phyloP scores from a whole-genome alignment of 2,329 filamentous ascomycete genomes.

The Pezicula carpinea region DNA sequence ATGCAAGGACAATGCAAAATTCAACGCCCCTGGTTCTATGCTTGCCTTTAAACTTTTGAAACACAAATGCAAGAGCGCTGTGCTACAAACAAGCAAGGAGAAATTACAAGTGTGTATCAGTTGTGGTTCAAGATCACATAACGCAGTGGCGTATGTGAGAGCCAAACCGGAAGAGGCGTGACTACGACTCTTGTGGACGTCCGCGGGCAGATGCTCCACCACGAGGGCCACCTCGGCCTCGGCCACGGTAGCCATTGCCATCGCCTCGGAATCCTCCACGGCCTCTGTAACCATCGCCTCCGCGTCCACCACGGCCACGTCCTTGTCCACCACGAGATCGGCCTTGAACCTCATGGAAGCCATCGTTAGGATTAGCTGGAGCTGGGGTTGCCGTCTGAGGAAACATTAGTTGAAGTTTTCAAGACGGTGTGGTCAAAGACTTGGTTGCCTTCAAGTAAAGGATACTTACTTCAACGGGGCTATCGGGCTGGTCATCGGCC shows the following conservation, averaged over 20 bases:
- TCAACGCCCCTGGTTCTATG: too few relatives aligned
- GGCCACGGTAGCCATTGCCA: constrained; percentile 30
- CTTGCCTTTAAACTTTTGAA: background rate
- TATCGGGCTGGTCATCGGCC: constrained; percentile 73
- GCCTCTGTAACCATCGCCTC: constrained; percentile 42
- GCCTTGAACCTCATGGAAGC: constrained; percentile 65
- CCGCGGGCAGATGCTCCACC: constrained; percentile 18
- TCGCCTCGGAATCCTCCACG: constrained; percentile 33
- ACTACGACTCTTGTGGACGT: constrained; percentile 18
- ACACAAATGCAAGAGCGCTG: constrained; percentile 16
- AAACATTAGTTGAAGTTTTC: constrained; percentile 30
- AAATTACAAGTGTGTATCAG: constrained; percentile 19
- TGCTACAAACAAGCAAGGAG: constrained; percentile 23
- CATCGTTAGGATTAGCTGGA: constrained; percentile 49
- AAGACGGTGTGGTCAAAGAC: background rate
- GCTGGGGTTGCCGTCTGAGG: constrained; percentile 25
- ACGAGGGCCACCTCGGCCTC: constrained; percentile 19
- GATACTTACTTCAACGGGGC: constrained; percentile 36
- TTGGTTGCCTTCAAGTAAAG: background rate
- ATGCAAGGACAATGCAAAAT: too few relatives aligned
- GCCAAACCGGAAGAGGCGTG: background rate
- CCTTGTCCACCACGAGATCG: constrained; percentile 52
- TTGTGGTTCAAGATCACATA: constrained; percentile 2
- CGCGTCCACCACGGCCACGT: constrained; percentile 39
- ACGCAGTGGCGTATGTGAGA: constrained; percentile 1